Evolutionary conservation across 164 flowering plant species (phyloP).

Genomic region (Vitis cinerea): DNA sequence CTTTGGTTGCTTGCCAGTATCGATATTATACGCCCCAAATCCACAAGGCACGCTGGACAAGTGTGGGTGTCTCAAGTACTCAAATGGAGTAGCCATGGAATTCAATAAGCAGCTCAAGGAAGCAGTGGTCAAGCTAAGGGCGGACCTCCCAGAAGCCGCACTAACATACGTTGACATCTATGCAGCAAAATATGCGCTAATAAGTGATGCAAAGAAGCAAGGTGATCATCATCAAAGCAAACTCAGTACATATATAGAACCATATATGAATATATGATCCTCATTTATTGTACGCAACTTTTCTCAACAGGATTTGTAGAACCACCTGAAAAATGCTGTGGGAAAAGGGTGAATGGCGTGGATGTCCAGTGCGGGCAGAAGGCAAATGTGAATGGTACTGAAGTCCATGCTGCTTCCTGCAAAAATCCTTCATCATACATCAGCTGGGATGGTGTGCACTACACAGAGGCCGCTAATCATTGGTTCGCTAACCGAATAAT

Average conservation of each 20-base stretch:
- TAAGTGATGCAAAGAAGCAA: background rate
- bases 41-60: background rate
- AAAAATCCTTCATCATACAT: conserved; percentile 6
- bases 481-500: conserved; percentile 14
- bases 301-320: background rate
- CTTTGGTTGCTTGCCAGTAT: background rate
- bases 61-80: background rate
- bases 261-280: background rate
- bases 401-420: background rate
- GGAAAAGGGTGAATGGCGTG: background rate
- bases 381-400: background rate
- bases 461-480: conserved; percentile 23
- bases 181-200: conserved; percentile 1
- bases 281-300: background rate
- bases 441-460: conserved; percentile 28
- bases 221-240: background rate
- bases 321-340: background rate
- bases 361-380: conserved; percentile 2
- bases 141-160: background rate
- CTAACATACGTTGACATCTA: conserved; percentile 4
- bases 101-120: conserved; percentile 1
- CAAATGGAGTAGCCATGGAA: background rate
- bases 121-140: background rate
- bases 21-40: background rate
- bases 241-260: background rate